Evolutionary conservation across 768 basidiomycete species (phyloP).

Genomic region (Paxillus involutus): DNA sequence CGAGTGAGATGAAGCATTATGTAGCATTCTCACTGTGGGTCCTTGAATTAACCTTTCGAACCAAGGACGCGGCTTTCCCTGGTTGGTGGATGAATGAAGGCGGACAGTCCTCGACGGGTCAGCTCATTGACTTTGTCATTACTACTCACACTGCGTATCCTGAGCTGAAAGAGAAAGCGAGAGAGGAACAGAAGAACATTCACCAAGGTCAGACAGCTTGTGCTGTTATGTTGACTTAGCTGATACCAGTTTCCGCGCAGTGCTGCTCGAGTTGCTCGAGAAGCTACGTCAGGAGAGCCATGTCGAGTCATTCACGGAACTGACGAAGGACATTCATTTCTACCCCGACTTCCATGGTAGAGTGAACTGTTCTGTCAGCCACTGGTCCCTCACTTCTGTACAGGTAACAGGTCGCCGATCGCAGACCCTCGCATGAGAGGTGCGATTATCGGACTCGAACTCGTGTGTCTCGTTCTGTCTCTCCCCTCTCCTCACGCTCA

Average conservation of each 20-base stretch:
- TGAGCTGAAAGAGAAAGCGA: conserved; percentile 62
- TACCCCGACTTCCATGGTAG: conserved; percentile 94
- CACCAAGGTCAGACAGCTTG: conserved; percentile 44
- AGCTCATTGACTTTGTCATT: conserved; percentile 92
- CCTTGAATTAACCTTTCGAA: conserved; percentile 2
- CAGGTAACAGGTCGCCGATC: conserved; percentile 95
- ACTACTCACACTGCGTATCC: conserved; percentile 87
- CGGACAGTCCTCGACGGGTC: conserved; percentile 96
- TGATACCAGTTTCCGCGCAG: conserved; percentile 31
- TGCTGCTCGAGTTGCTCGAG: conserved; percentile 75
- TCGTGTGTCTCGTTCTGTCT: conserved; percentile 42
- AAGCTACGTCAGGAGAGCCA: conserved; percentile 55
- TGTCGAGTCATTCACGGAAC: conserved; percentile 68
- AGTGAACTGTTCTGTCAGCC: not conserved
- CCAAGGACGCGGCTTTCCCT: conserved; percentile 81
- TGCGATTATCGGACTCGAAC: conserved; percentile 81
- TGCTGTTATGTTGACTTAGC: not conserved
- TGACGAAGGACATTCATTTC: conserved; percentile 88
- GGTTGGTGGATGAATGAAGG: conserved; percentile 99
- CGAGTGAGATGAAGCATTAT: conserved; percentile 41
- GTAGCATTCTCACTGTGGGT: not conserved
- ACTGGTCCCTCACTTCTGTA: not conserved
- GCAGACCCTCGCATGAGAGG: conserved; percentile 96
- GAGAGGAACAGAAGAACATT: conserved; percentile 57
- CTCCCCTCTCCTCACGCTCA: not conserved